Evolutionary conservation across 2,329 filamentous ascomycete species (phyloP), one percentile per base, ranked within the genome.

Genomic region (Penicillium sp.): DNA sequence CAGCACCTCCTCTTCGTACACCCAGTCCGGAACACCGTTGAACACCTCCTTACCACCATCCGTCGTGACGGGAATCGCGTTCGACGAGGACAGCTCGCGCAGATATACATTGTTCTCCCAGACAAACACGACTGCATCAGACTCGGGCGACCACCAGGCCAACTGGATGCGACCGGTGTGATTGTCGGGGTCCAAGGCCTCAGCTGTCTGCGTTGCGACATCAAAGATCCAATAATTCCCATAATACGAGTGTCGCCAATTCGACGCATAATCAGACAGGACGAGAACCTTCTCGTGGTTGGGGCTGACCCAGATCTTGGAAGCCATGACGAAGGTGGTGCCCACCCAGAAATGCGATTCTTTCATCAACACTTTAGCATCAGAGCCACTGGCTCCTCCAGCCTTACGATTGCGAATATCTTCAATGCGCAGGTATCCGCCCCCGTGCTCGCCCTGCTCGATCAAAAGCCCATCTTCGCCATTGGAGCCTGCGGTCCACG

Each of bases 1-100:
- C 65, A 98, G 91, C 3, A 96, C 92, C 76, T 96, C 92, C 70
- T 90, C 88, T 73, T 96, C 92, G 72, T 96, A 97, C 0, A 98
- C 95, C 95, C 95, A 99, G 76, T 99, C 96, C 0, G 95, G 95
- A 22, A 97, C 88, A 19, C 95, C 95, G 71, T 99, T 97, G 78
- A 99, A 99, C 62, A 95, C 87, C 69, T 98, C 88, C 0, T 88
- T 83, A 0, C 94, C 92, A 13, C 96, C 95, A 73, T 99, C 94
- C 58, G 83, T 87, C 1, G 95, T 98, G 69, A 99, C 90, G 64
- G 90, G 87, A 5, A 85, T 83, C 4, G 92, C 85, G 17, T 84
- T 79, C 22, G 86, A 80, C 4, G 84, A 85, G 13, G 84, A 80
- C 33, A 91, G 71, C 57, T 87, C 88, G 56, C 95, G 89, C 49